Evolutionary conservation across 2,329 filamentous ascomycete genomes (phyloP).

Genomic region (Grosmannia huntii): DNA sequence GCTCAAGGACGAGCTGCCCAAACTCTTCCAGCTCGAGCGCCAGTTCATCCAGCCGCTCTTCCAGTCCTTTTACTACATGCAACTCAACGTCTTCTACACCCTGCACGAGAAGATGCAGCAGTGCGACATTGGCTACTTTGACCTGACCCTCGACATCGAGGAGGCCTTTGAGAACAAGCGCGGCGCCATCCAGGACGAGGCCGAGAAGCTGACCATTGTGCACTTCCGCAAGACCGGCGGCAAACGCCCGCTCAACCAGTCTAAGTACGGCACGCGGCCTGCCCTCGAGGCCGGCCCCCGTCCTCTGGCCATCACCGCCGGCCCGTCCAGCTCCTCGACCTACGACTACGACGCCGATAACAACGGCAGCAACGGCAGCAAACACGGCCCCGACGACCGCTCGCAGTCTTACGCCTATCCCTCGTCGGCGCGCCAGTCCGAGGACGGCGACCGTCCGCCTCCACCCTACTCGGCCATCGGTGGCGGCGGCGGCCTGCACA

Average conservation of each 20-base stretch:
- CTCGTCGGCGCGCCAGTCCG: constrained; percentile 16
- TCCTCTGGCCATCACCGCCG: constrained; percentile 38
- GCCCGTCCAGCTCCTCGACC: constrained; percentile 19
- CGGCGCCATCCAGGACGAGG: constrained; percentile 70
- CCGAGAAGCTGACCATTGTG: constrained; percentile 74
- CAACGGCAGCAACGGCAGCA: too few species aligned
- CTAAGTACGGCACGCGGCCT: constrained; percentile 17
- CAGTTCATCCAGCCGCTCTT: constrained; percentile 96
- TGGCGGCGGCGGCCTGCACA: constrained; percentile 6
- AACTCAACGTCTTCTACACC: constrained; percentile 98
- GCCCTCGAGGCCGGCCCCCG: constrained; percentile 35
- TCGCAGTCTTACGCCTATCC: constrained; percentile 10
- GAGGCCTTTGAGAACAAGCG: constrained; percentile 84
- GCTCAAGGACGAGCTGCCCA: constrained; percentile 88
- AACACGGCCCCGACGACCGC: too few species aligned
- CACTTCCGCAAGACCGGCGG: constrained; percentile 84
- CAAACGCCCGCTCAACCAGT: constrained; percentile 44
- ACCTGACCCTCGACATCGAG: constrained; percentile 80
- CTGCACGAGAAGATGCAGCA: constrained; percentile 96
- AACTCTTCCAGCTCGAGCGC: constrained; percentile 76
- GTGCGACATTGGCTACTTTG: constrained; percentile 96
- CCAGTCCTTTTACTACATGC: constrained; percentile 99
- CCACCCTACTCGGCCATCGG: constrained; percentile 51
- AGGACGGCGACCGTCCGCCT: constrained; percentile 46
- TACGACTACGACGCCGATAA: not conserved